Evolutionary conservation across 345 rosid species (phyloP).

Genomic region (Eucalyptus tenuipes): DNA sequence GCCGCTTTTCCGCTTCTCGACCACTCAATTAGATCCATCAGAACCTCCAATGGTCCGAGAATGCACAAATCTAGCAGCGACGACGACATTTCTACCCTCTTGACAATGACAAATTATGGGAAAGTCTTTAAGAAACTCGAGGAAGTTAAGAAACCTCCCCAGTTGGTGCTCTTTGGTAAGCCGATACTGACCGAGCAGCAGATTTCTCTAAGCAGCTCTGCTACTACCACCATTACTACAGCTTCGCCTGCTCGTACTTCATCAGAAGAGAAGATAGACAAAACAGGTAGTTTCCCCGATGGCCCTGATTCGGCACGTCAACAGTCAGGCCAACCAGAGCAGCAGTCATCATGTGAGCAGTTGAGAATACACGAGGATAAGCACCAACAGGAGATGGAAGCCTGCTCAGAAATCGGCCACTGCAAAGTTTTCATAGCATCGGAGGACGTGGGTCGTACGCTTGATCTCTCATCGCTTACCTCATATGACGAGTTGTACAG

Average conservation of each 20-base stretch:
- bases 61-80: conserved; percentile 23
- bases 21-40: conserved; percentile 12
- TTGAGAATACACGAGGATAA: conserved; percentile 9
- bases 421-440: conserved; percentile 56
- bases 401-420: conserved; percentile 18
- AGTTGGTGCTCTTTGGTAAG: conserved; percentile 50
- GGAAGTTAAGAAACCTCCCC: conserved; percentile 24
- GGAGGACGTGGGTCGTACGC: conserved; percentile 44
- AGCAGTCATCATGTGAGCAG: not conserved
- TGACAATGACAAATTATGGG: conserved; percentile 28
- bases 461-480: conserved; percentile 29
- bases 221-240: conserved; percentile 1
- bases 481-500: conserved; percentile 30
- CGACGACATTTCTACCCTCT: conserved; percentile 29
- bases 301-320: conserved; percentile 20
- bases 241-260: conserved; percentile 12
- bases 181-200: conserved; percentile 38
- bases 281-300: conserved; percentile 9
- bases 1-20: conserved; percentile 19
- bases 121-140: conserved; percentile 19
- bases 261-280: conserved; percentile 20
- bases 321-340: conserved; percentile 8
- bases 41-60: conserved; percentile 9
- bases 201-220: conserved; percentile 27
- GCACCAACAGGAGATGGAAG: conserved; percentile 14